Evolutionary conservation across 106 monocot genomes (phyloP).

Genomic region (Cymbidium sinense): DNA sequence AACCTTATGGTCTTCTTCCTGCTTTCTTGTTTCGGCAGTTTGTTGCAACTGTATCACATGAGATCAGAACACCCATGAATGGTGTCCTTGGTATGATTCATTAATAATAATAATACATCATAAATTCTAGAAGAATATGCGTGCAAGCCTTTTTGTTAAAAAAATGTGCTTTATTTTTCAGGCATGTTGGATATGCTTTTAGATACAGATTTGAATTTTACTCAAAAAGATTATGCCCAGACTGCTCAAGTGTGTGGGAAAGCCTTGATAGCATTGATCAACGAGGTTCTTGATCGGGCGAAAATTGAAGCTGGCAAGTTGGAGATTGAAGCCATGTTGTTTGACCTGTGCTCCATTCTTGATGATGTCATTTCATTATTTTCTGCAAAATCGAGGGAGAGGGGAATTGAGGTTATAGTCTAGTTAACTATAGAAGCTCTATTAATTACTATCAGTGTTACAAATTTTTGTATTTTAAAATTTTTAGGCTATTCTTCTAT

Average conservation of each 20-base stretch:
- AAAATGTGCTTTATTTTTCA: constrained; percentile 13
- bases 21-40: constrained; percentile 43
- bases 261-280: constrained; percentile 85
- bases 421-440: not conserved
- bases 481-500: too few species aligned
- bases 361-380: constrained; percentile 92
- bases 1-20: not conserved
- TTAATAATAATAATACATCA: not conserved
- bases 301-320: constrained; percentile 98
- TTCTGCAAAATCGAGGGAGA: constrained; percentile 77
- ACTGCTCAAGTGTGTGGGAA: constrained; percentile 97
- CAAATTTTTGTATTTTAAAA: not conserved
- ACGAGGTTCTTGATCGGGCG: constrained; percentile 95
- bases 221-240: constrained; percentile 89
- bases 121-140: too few species aligned
- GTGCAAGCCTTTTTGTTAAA: not conserved
- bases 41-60: constrained; percentile 98
- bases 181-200: constrained; percentile 99
- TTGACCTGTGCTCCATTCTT: constrained; percentile 71
- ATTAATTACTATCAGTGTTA: not conserved
- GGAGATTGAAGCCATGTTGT: constrained; percentile 82
- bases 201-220: constrained; percentile 75
- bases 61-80: constrained; percentile 99
- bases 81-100: constrained; percentile 81
- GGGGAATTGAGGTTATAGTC: constrained; percentile 67